Conservation (phyloP, 2,329 filamentous ascomycete genomes). For the Hymenoscyphus repandus region DNA sequence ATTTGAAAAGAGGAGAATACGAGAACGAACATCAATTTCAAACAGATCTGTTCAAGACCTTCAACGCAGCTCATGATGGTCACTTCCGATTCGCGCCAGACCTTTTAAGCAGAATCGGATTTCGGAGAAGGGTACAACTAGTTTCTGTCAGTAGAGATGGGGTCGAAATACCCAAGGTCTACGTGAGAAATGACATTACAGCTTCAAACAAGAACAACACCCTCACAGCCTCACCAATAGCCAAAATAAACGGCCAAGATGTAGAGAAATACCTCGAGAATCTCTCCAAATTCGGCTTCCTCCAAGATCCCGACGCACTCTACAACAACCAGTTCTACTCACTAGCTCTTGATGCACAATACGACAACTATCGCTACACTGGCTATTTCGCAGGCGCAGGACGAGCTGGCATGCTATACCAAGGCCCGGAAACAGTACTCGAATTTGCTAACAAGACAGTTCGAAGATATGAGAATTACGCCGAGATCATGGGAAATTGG, state of each 20-base stretch:
- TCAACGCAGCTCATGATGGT: constrained; percentile 56
- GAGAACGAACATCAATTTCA: constrained; percentile 49
- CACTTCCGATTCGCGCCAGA: constrained; percentile 55
- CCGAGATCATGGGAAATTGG: constrained; percentile 30
- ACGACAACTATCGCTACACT: constrained; percentile 10
- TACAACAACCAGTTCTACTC: constrained; percentile 38
- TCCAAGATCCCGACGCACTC: constrained; percentile 36
- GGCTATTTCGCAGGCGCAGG: constrained; percentile 35
- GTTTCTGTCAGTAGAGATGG: constrained; percentile 58
- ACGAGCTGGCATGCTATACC: constrained; percentile 31
- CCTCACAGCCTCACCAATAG: constrained; percentile 42
- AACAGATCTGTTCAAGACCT: constrained; percentile 45
- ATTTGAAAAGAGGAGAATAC: constrained; percentile 17
- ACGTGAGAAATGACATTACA: constrained; percentile 36
- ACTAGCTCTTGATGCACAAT: constrained; percentile 22
- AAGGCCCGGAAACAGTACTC: constrained; percentile 33
- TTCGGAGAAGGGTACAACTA: constrained; percentile 41
- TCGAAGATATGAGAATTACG: constrained; percentile 30
- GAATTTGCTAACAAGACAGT: constrained; percentile 35
- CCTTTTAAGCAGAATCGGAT: constrained; percentile 43
- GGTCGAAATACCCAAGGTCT: constrained; percentile 49
- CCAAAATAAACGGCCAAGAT: constrained; percentile 49
- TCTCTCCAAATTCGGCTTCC: constrained; percentile 32
- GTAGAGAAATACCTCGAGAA: constrained; percentile 42
- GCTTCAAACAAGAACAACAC: constrained; percentile 15